These are phyloP conservation scores for Helminthosporium solani DNA, from an alignment of 2,329 filamentous ascomycete species.

Conservation along the genomic window DNA sequence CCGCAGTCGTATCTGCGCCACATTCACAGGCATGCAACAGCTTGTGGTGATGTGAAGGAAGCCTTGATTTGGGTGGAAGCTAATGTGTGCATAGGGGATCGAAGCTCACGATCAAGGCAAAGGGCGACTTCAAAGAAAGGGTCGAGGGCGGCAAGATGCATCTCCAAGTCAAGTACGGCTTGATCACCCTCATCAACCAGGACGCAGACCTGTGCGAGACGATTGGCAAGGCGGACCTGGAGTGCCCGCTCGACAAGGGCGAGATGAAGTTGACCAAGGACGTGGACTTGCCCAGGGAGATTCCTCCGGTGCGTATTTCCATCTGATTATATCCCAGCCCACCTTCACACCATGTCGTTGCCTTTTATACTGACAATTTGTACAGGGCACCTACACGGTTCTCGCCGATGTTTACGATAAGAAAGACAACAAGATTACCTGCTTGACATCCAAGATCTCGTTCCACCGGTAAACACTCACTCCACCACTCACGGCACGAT, in stretches of 20 bases:
- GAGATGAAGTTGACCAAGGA: conserved; percentile 72
- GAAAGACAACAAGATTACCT: conserved; percentile 76
- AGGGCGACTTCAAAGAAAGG: conserved; percentile 69
- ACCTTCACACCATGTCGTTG: neutral
- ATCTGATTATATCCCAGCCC: neutral
- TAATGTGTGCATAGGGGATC: conserved; percentile 61
- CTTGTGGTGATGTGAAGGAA: neutral
- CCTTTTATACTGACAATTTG: conserved; percentile 12
- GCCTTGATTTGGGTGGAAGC: neutral
- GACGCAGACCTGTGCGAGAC: conserved; percentile 85
- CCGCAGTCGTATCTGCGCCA: neutral
- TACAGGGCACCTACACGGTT: conserved; percentile 84
- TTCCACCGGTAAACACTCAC: conserved; percentile 52
- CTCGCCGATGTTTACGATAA: conserved; percentile 78
- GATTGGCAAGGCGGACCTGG: conserved; percentile 80
- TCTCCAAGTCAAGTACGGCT: conserved; percentile 86
- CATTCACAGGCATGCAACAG: neutral
- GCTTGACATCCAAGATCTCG: conserved; percentile 71
- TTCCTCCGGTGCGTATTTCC: conserved; percentile 76
- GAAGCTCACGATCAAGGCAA: conserved; percentile 75
- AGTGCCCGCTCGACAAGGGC: conserved; percentile 85
- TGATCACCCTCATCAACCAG: conserved; percentile 84
- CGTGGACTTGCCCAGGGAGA: conserved; percentile 80
- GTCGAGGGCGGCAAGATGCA: conserved; percentile 81
- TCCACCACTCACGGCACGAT: conserved; percentile 6